These are phyloP conservation scores for Clarireedia paspali DNA, from an alignment of 2,329 filamentous ascomycete genomes.

Conservation along the genomic window DNA sequence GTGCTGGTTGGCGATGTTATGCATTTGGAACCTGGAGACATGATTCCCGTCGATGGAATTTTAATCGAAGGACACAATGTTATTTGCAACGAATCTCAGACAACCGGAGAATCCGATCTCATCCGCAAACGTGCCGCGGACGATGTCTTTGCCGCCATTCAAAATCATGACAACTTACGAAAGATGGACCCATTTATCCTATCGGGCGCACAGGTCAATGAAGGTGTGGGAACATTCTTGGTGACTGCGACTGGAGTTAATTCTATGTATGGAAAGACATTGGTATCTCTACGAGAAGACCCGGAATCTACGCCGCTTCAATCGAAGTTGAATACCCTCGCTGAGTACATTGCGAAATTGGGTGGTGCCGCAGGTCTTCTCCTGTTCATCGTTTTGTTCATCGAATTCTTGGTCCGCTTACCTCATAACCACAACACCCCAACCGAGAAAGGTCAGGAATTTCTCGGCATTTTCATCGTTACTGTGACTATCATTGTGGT, in stretches of 20 bases:
- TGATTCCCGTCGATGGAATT: slow-evolving; percentile 66
- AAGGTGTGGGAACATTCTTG: slow-evolving; percentile 68
- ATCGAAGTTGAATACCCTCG: slow-evolving; percentile 67
- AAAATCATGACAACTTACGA: slow-evolving; percentile 49
- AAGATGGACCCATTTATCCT: slow-evolving; percentile 76
- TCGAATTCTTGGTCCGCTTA: slow-evolving; percentile 64
- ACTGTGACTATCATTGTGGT: slow-evolving; percentile 61
- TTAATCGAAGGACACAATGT: slow-evolving; percentile 58
- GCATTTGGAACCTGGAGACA: slow-evolving; percentile 64
- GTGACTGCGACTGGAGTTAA: slow-evolving; percentile 68
- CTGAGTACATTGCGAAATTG: slow-evolving; percentile 73
- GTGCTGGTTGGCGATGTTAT: slow-evolving; percentile 68
- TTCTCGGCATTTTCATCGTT: slow-evolving; percentile 55
- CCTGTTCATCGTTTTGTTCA: slow-evolving; percentile 71
- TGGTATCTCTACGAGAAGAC: slow-evolving; percentile 71
- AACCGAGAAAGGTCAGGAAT: slow-evolving; percentile 51
- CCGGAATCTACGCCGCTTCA: slow-evolving; percentile 73
- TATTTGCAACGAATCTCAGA: slow-evolving; percentile 67
- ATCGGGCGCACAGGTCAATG: slow-evolving; percentile 69
- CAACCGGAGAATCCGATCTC: slow-evolving; percentile 68
- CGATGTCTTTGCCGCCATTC: slow-evolving; percentile 56
- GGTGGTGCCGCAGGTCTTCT: slow-evolving; percentile 64
- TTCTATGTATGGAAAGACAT: slow-evolving; percentile 67
- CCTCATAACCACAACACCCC: slow-evolving; percentile 40
- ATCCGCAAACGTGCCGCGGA: slow-evolving; percentile 59